A percentile compares a stretch with the other conserved stretches of the same genome.
phyloP scores from a whole-genome alignment of 306 rosid species.

The Medicago ruthenica region DNA sequence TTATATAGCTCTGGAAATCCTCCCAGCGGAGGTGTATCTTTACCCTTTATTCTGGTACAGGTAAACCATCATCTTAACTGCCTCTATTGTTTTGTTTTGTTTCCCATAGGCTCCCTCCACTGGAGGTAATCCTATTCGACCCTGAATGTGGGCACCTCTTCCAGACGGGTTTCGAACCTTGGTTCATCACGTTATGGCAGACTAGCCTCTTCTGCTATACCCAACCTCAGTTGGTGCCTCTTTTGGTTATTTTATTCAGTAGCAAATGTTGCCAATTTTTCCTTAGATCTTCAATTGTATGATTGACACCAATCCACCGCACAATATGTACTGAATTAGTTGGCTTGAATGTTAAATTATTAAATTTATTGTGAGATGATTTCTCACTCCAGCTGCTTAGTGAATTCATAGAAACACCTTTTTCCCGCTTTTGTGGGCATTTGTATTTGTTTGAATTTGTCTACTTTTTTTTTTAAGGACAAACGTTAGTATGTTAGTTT shows the following conservation, averaged over 20 bases:
- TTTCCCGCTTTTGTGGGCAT: background rate
- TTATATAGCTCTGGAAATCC: constrained; percentile 83
- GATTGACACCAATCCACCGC: constrained; percentile 6
- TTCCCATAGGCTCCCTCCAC: background rate
- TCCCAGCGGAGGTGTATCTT: constrained; percentile 93
- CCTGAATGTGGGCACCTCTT: background rate
- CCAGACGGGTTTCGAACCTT: background rate
- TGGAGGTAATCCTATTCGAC: background rate
- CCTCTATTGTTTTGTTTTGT: background rate
- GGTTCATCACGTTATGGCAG: background rate
- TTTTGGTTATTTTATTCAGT: background rate
- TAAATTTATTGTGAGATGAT: background rate
- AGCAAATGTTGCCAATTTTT: background rate
- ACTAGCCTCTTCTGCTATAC: background rate
- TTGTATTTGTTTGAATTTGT: constrained; percentile 10
- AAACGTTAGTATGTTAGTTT: no score
- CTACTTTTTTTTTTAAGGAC: no score
- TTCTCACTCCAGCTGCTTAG: constrained; percentile 6
- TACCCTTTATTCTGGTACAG: constrained; percentile 98
- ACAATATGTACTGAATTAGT: constrained; percentile 12
- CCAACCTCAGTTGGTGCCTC: background rate
- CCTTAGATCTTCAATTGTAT: background rate
- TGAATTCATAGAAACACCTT: background rate
- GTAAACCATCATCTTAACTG: constrained; percentile 53
- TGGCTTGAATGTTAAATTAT: constrained; percentile 6